Percentiles rank a stretch among this genome's conserved stretches.
phyloP scores from a whole-genome alignment of 805 yeast genomes.

The Hanseniaspora mollemarum region DNA sequence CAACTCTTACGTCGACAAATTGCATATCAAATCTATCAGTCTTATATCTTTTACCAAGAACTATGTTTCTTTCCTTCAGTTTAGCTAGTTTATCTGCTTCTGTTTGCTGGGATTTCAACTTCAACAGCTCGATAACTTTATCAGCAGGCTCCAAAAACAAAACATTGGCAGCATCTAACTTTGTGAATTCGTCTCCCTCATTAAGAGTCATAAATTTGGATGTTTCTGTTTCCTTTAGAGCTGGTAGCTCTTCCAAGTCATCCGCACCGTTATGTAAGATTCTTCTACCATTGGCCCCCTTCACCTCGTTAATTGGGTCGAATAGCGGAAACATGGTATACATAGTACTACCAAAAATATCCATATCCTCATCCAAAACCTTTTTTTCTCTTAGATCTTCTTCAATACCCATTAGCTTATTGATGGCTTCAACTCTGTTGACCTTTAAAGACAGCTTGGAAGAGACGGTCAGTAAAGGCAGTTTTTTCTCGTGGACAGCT shows the following conservation, averaged over 20 bases:
- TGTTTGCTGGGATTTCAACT: constrained; percentile 39
- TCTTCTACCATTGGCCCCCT: constrained; percentile 18
- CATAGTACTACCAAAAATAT: constrained; percentile 49
- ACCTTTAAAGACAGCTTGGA: constrained; percentile 67
- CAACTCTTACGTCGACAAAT: constrained; percentile 68
- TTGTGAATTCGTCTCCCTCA: constrained; percentile 91
- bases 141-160: constrained; percentile 82
- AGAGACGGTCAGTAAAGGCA: constrained; percentile 62
- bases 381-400: constrained; percentile 43
- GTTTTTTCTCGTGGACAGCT: constrained; percentile 42
- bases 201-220: constrained; percentile 82
- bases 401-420: constrained; percentile 57
- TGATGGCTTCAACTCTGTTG: constrained; percentile 80
- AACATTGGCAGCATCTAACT: constrained; percentile 82
- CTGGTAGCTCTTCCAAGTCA: constrained; percentile 86
- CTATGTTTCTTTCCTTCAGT: constrained; percentile 30
- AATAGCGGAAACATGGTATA: constrained; percentile 74
- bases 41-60: constrained; percentile 47
- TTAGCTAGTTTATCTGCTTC: constrained; percentile 19
- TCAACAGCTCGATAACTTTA: constrained; percentile 57
- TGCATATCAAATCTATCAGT: constrained; percentile 65
- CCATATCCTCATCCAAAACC: constrained; percentile 44
- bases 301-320: constrained; percentile 28
- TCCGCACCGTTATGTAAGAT: constrained; percentile 34
- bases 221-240: constrained; percentile 67